Base-by-base conservation (phyloP, 208 protist species). In the Vickermania spadyakhi region DNA sequence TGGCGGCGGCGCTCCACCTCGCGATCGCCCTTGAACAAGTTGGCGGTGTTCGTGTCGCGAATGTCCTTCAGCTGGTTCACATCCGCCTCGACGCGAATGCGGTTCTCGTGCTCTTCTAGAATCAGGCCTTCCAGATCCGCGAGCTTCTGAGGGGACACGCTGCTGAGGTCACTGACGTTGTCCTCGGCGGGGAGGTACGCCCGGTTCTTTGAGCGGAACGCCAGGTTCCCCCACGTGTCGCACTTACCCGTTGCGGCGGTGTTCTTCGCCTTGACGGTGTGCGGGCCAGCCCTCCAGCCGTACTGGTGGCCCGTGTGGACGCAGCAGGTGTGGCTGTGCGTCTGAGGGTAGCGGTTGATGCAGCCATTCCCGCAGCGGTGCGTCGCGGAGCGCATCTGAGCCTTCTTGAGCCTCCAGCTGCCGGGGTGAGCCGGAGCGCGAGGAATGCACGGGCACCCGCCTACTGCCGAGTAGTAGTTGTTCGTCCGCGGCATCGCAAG, bases 221-320 rank as follows among this genome's bases (percentile, higher is more conserved):
- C 79, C 53, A 90, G 73, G 58, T 90, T 90, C 42, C 83, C 83
- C 54, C 81, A 90, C 5, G 83, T 90, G 60, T 90, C 83, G 56
- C 83, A 90, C 51, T 84, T 76, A 49, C 83, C 83, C 7, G 60
- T 73, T 36, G 74, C 79, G 31, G 83, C 83, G 11, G 79, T 86
- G 68, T 84, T 81, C 54, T 79, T 75, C 27, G 66, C 60, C 51
- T 62, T 69, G 18, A 90, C 83, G 0, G 50, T 77, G 68, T 90
- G 83, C 27, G 83, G 83, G 14, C 83, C 83, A 18, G 64, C 71
- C 45, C 58, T 60, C 77, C 79, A 86, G 2, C 83, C 83, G 57
- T 86, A 90, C 49, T 77, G 68, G 52, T 79, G 58, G 14, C 75
- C 77, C 45, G 70, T 69, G 65, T 86, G 79, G 28, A 75, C 49